These are phyloP conservation scores for Fonsecaea multimorphosa DNA, from an alignment of 2,329 filamentous ascomycete species.

Conservation along the genomic window DNA sequence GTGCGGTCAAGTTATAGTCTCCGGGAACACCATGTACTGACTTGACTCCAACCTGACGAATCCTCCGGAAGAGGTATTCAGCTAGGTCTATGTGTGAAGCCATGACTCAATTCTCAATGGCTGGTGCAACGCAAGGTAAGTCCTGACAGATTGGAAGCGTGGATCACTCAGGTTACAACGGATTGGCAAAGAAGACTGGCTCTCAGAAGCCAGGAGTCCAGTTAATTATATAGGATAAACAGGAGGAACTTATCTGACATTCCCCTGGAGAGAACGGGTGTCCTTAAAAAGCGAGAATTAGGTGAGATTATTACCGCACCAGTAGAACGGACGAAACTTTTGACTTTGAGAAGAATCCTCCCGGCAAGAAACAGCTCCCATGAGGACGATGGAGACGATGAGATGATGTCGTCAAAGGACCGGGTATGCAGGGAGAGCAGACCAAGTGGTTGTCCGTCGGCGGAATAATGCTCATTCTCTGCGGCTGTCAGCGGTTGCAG, in stretches of 20 bases:
- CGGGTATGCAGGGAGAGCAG: not conserved
- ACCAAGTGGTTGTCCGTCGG: not conserved
- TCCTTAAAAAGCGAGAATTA: not conserved
- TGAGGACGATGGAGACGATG: constrained; percentile 1
- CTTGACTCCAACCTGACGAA: constrained; percentile 57
- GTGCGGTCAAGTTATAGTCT: constrained; percentile 51
- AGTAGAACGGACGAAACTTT: not conserved
- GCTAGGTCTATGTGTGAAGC: constrained; percentile 50
- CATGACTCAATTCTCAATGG: constrained; percentile 12
- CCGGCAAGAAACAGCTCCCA: not conserved
- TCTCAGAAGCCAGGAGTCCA: not conserved
- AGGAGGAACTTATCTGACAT: constrained; percentile 4
- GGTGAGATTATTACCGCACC: constrained; percentile 9
- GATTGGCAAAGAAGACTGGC: not conserved
- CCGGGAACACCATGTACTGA: constrained; percentile 61
- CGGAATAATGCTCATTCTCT: constrained; percentile 1
- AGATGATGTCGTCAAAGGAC: constrained; percentile 4
- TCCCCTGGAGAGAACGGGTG: constrained; percentile 1
- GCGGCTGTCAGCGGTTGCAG: constrained; percentile 6
- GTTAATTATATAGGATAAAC: not conserved
- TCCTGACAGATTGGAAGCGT: not conserved
- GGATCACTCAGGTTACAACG: not conserved
- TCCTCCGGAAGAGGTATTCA: constrained; percentile 58
- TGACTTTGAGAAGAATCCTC: not conserved
- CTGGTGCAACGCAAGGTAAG: not conserved